These are phyloP conservation scores for Colletotrichum theobromicola DNA, from an alignment of 2,329 filamentous ascomycete genomes.

Conservation along the genomic window DNA sequence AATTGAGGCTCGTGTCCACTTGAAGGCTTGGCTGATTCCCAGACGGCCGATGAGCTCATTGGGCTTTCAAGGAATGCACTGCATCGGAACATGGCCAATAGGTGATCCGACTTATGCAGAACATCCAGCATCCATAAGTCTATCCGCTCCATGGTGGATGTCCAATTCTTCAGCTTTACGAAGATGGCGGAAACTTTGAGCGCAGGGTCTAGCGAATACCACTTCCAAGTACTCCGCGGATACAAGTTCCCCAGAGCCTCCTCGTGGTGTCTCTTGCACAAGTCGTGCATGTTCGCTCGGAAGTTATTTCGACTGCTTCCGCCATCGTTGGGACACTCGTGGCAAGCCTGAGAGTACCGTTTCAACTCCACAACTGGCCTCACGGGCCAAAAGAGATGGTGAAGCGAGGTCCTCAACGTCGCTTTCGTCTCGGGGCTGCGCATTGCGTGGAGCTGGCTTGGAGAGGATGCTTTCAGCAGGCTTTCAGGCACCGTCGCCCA, in stretches of 20 bases:
- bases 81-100: not conserved
- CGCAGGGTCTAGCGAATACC: not conserved
- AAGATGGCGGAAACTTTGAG: not conserved
- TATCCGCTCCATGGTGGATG: not conserved
- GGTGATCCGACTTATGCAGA: not conserved
- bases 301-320: no score
- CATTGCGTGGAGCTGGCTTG: not conserved
- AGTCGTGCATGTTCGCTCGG: not conserved
- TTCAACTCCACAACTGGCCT: not conserved
- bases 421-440: not conserved
- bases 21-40: not conserved
- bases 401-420: not conserved
- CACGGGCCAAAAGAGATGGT: not conserved
- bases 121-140: not conserved
- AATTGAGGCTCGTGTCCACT: fast-evolving
- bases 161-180: not conserved
- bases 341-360: not conserved
- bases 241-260: not conserved
- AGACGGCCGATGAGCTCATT: not conserved
- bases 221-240: not conserved
- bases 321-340: not conserved
- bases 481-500: not conserved
- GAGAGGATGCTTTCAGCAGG: not conserved
- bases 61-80: not conserved
- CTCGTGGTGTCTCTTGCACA: not conserved